A percentile compares a stretch with the other conserved stretches of the same genome.
Conservation (phyloP, 495 filamentous ascomycete genomes). For the Lepraria neglecta region DNA sequence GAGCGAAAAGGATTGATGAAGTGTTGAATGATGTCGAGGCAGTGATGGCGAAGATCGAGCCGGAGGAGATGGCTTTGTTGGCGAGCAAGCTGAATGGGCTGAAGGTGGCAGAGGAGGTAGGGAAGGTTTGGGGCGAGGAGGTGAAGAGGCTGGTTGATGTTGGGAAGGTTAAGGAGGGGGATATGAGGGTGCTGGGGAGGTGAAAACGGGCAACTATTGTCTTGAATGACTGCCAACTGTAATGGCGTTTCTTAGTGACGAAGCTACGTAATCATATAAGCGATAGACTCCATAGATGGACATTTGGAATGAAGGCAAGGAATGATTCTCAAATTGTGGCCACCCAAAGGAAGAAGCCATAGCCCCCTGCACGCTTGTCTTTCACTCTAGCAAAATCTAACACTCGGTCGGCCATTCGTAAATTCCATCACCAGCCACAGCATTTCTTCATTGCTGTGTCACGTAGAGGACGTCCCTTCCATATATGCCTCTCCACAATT, state of each 20-base stretch:
- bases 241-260: background rate
- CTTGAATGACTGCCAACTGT: background rate
- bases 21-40: constrained; percentile 72
- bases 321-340: no score
- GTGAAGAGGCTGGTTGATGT: constrained; percentile 64
- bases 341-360: no score
- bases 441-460: no score
- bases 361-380: no score
- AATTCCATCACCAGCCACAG: no score
- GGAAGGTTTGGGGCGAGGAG: constrained; percentile 55
- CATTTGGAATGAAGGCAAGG: no score
- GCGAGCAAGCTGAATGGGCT: constrained; percentile 53
- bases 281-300: no score
- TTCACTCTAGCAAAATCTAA: no score
- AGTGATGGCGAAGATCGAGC: constrained; percentile 81
- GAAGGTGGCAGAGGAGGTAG: constrained; percentile 62
- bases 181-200: constrained; percentile 32
- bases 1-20: constrained; percentile 66
- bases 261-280: background rate
- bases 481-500: no score
- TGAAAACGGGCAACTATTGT: background rate
- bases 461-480: no score
- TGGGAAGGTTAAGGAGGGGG: constrained; percentile 78
- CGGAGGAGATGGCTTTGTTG: constrained; percentile 78
- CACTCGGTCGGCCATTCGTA: no score